phyloP scores from a whole-genome alignment of 2,329 filamentous ascomycete genomes.

The Cryphonectria japonica region DNA sequence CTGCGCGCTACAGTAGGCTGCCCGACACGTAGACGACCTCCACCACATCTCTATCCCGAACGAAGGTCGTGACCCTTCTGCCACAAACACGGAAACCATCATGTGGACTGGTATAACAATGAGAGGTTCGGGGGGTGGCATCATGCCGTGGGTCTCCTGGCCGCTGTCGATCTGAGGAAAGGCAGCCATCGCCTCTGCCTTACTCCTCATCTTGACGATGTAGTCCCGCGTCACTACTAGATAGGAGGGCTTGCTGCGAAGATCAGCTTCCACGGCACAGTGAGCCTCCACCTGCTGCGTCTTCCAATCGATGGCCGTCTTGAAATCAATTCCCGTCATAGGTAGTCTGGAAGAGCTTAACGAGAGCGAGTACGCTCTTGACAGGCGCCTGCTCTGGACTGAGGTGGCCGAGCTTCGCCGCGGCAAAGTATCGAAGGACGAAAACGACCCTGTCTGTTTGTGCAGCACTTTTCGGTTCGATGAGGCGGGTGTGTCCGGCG shows the following conservation, averaged over 20 bases:
- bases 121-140: constrained; percentile 36
- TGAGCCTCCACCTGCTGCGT: constrained; percentile 40
- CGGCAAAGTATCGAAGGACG: constrained; percentile 32
- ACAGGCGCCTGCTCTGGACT: constrained; percentile 35
- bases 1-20: constrained; percentile 52
- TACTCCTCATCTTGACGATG: constrained; percentile 54
- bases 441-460: constrained; percentile 30
- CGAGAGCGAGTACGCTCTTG: constrained; percentile 30
- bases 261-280: constrained; percentile 54
- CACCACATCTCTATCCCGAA: constrained; percentile 63
- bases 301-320: constrained; percentile 40
- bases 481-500: constrained; percentile 12
- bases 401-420: constrained; percentile 39
- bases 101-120: constrained; percentile 54
- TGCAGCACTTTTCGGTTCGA: constrained; percentile 24
- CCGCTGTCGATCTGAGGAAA: constrained; percentile 48
- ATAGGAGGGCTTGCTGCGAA: constrained; percentile 52
- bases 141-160: constrained; percentile 35
- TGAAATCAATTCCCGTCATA: constrained; percentile 36
- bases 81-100: constrained; percentile 56
- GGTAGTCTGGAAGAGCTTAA: constrained; percentile 31
- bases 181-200: constrained; percentile 50
- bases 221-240: constrained; percentile 56
- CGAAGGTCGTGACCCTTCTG: constrained; percentile 53
- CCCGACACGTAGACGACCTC: constrained; percentile 48